Evolutionary conservation across 805 yeast species (phyloP).

Genomic region (Hanseniaspora taiwanica): DNA sequence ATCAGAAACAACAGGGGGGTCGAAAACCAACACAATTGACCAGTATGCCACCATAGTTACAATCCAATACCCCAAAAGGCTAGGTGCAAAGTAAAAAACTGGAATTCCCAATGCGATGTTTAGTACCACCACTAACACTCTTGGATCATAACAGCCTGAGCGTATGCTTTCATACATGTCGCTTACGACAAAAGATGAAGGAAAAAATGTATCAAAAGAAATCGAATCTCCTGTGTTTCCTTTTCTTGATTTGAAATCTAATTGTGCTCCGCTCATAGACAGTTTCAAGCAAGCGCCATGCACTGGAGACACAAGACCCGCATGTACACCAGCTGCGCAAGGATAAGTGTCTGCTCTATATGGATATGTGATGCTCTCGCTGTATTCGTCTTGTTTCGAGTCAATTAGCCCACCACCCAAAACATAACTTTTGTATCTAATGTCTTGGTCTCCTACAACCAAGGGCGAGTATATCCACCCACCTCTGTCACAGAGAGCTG

Average conservation of each 20-base stretch:
- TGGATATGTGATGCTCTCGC: slow-evolving; percentile 34
- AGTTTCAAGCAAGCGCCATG: slow-evolving; percentile 70
- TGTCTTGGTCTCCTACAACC: slow-evolving; percentile 55
- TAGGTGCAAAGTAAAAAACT: slow-evolving; percentile 36
- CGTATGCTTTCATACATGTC: slow-evolving; percentile 23
- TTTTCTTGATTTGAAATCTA: slow-evolving; percentile 30
- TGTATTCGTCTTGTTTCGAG: slow-evolving; percentile 7
- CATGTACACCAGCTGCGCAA: slow-evolving; percentile 83
- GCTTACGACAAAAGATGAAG: slow-evolving; percentile 54
- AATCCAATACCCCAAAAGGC: slow-evolving; percentile 47
- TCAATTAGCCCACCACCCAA: slow-evolving; percentile 49
- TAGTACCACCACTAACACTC: slow-evolving; percentile 39
- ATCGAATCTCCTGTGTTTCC: slow-evolving; percentile 30
- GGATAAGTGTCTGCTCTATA: slow-evolving; percentile 83
- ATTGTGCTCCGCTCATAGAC: slow-evolving; percentile 40
- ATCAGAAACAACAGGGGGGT: slow-evolving; percentile 59
- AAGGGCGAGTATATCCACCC: slow-evolving; percentile 64
- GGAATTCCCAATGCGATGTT: slow-evolving; percentile 56
- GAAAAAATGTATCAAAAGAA: slow-evolving; percentile 58
- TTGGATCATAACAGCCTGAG: slow-evolving; percentile 55
- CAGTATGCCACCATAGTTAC: slow-evolving; percentile 59
- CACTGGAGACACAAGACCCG: slow-evolving; percentile 61
- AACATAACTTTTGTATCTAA: slow-evolving; percentile 58
- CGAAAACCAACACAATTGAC: slow-evolving; percentile 64
- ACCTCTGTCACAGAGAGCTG: slow-evolving; percentile 73